Evolutionary conservation across 164 flowering plant species (phyloP), one percentile per base, ranked within the genome.

Genomic region (Annona squamosa): DNA sequence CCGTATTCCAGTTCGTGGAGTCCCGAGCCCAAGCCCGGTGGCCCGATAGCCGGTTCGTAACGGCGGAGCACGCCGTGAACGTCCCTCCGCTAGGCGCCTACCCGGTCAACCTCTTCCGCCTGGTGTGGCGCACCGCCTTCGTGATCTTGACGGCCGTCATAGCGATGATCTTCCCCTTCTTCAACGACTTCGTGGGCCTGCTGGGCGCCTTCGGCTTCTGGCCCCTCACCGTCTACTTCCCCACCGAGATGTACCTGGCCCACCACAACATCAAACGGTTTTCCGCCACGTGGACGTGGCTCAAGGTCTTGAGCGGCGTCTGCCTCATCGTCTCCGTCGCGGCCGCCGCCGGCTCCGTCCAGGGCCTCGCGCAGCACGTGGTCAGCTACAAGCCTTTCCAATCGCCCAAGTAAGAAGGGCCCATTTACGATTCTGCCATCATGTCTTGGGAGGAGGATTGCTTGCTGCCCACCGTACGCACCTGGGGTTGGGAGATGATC

Each of bases 171-270:
- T 84, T 92, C 52, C 98, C 98, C 0, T 94, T 92, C 87, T 94
- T 94, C 88, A 94, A 94, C 65, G 87, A 84, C 59, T 79, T 94
- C 74, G 66, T 92, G 69, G 97, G 94, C 2, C 74, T 94, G 46
- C 71, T 94, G 0, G 98, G 98, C 3, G 94, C 98, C 1, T 81
- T 77, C 2, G 81, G 91, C 0, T 94, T 91, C 69, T 94, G 87
- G 84, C 98, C 98, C 0, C 70, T 94, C 63, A 92, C 98, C 0
- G 97, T 92, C 3, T 94, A 94, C 70, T 94, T 94, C 72, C 98
- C 98, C 0, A 74, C 88, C 13, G 98, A 94, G 77, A 94, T 94
- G 97, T 82, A 92, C 88, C 86, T 94, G 43, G 86, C 84, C 4
- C 83, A 77, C 48, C 52, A 85, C 0, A 88, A 86, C 63, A 63